Evolutionary conservation across 148 eudicot genomes (phyloP).

Genomic region (Fagopyrum esculentum): DNA sequence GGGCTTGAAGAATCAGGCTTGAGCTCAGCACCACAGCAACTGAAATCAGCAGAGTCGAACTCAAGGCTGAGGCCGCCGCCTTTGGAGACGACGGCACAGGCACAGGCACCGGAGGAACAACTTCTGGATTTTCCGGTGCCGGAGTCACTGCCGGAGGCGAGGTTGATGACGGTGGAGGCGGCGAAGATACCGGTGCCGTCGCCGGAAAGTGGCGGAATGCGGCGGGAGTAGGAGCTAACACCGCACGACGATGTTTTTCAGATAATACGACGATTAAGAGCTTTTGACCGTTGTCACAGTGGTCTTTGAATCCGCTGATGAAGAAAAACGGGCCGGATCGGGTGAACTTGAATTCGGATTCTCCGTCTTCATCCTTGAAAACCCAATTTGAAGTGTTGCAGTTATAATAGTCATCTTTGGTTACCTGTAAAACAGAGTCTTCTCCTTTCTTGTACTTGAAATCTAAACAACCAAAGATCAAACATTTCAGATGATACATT

Average conservation of each 20-base stretch:
- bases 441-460: conserved; percentile 43
- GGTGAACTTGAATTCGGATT: conserved; percentile 28
- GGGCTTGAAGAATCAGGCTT: neutral
- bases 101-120: neutral
- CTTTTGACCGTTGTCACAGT: conserved; percentile 52
- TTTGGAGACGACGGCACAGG: neutral
- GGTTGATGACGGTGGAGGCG: neutral
- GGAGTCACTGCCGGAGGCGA: neutral
- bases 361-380: conserved; percentile 27
- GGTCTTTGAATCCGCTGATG: conserved; percentile 45
- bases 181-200: neutral
- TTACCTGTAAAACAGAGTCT: conserved; percentile 65
- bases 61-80: conserved; percentile 2
- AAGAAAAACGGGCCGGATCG: conserved; percentile 65
- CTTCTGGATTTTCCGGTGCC: neutral
- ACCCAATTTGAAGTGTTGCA: conserved; percentile 44
- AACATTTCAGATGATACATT: neutral
- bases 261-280: conserved; percentile 44
- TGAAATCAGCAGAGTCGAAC: neutral
- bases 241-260: neutral
- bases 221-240: neutral
- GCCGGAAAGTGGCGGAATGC: neutral
- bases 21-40: neutral
- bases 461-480: conserved; percentile 18
- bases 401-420: conserved; percentile 38